Percentiles rank a stretch among this genome's conserved stretches.
phyloP scores from a whole-genome alignment of 768 basidiomycete species.

The Termitomyces sp. region DNA sequence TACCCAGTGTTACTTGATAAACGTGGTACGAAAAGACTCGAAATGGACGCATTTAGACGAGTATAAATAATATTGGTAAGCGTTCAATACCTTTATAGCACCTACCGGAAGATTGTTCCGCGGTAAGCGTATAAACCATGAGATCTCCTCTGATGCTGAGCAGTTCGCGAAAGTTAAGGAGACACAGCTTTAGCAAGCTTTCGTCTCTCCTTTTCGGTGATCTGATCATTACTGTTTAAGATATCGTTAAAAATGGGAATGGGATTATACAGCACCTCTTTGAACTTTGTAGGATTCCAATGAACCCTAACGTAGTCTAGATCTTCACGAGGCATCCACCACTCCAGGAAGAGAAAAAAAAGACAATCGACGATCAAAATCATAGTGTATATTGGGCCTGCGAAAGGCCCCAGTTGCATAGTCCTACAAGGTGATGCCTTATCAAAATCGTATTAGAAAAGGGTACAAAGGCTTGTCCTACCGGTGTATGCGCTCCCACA shows the following conservation, averaged over 20 bases:
- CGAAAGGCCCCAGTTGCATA: constrained; percentile 71
- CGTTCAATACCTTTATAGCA: background rate
- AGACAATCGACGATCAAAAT: constrained; percentile 88
- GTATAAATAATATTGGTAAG: background rate
- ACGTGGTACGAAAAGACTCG: background rate
- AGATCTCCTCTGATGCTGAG: background rate
- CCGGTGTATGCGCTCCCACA: constrained; percentile 79
- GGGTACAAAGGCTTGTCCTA: constrained; percentile 20
- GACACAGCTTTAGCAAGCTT: background rate
- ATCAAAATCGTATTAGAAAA: background rate
- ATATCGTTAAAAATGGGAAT: background rate
- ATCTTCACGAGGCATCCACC: constrained; percentile 72
- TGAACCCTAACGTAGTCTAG: constrained; percentile 68
- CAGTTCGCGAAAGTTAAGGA: background rate
- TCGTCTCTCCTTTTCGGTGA: constrained; percentile 2
- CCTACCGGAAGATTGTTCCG: background rate
- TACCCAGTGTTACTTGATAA: background rate
- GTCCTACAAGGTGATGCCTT: constrained; percentile 40
- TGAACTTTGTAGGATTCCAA: constrained; percentile 49
- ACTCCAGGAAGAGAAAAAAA: constrained; percentile 82
- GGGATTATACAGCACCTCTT: constrained; percentile 22
- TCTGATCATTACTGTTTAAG: background rate
- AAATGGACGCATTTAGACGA: background rate
- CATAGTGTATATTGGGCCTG: constrained; percentile 82
- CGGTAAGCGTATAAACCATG: background rate